Conservation (phyloP, 1,284 basidiomycete genomes). For the Phellopilus nigrolimitatus region DNA sequence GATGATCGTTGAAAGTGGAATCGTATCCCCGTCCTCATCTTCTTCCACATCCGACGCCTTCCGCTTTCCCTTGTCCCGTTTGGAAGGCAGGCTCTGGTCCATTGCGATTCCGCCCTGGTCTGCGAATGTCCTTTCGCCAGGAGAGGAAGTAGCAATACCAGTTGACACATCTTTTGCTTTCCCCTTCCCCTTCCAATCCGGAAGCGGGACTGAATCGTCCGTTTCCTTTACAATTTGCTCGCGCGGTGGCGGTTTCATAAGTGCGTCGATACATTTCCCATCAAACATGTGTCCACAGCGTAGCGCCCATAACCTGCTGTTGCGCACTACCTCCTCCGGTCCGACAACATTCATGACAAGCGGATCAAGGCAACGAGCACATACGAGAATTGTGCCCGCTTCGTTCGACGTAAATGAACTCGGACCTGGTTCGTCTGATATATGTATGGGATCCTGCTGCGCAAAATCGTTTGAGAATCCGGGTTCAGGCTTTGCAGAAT, state of each 20-base stretch:
- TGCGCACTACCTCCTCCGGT: slow-evolving; percentile 16
- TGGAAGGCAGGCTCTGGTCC: not conserved
- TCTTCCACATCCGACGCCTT: not conserved
- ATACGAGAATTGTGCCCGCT: slow-evolving; percentile 14
- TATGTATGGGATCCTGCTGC: slow-evolving; percentile 4
- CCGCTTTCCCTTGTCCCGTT: slow-evolving; percentile 3
- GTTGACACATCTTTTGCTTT: slow-evolving; percentile 5
- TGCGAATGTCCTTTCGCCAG: not conserved
- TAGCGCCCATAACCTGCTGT: slow-evolving; percentile 38
- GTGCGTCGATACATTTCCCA: slow-evolving; percentile 58
- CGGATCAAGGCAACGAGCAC: slow-evolving; percentile 17
- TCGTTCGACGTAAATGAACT: slow-evolving; percentile 5
- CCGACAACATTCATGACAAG: slow-evolving; percentile 17
- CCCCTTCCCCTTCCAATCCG: not conserved
- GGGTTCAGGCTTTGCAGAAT: slow-evolving; percentile 44
- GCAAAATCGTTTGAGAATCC: slow-evolving; percentile 67
- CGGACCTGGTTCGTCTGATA: slow-evolving; percentile 13
- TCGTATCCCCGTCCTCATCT: not conserved
- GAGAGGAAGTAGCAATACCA: slow-evolving; percentile 1
- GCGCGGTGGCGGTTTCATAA: slow-evolving; percentile 43
- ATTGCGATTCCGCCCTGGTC: not conserved
- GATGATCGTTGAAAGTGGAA: not conserved
- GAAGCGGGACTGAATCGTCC: not conserved
- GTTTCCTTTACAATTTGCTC: slow-evolving; percentile 11
- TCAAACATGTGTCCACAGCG: slow-evolving; percentile 74